phyloP scores from a whole-genome alignment of 192 early-diverging fungal genomes.

The Coemansia erecta region DNA sequence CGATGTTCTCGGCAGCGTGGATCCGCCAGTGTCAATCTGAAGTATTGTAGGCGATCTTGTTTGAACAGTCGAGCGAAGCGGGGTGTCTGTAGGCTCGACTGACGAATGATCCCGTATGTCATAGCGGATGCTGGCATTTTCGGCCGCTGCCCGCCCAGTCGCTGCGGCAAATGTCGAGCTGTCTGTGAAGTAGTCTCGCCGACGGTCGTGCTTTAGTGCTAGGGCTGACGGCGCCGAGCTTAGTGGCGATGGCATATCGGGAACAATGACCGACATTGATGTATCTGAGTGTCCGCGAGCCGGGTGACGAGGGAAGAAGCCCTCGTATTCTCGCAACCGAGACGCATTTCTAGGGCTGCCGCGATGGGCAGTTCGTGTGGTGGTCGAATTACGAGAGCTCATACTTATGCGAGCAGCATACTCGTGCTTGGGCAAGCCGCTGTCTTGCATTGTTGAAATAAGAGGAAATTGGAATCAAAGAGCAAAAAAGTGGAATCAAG shows the following conservation, averaged over 20 bases:
- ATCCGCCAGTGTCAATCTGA: slow-evolving; percentile 14
- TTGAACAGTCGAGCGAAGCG: slow-evolving; percentile 6
- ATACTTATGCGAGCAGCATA: slow-evolving; percentile 10
- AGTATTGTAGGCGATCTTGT: slow-evolving; percentile 13
- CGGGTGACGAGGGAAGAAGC: slow-evolving; percentile 33
- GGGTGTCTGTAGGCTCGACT: slow-evolving; percentile 14
- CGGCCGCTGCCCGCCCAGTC: slow-evolving; percentile 33
- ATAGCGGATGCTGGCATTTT: slow-evolving; percentile 33
- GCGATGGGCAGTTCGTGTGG: slow-evolving; percentile 5
- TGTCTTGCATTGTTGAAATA: slow-evolving; percentile 7
- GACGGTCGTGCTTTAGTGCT: slow-evolving; percentile 37
- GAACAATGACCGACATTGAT: slow-evolving; percentile 35
- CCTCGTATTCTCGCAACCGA: slow-evolving; percentile 28
- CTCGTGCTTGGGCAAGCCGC: not conserved
- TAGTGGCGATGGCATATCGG: slow-evolving; percentile 33
- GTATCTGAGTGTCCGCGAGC: slow-evolving; percentile 33
- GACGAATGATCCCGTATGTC: slow-evolving; percentile 27
- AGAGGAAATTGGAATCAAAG: not conserved
- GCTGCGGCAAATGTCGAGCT: slow-evolving; percentile 35
- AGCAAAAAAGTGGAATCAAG: not conserved
- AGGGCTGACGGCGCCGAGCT: slow-evolving; percentile 38
- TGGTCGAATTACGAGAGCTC: not conserved
- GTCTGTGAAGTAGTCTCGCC: slow-evolving; percentile 48
- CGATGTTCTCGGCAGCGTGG: slow-evolving; percentile 1
- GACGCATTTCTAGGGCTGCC: not conserved